Evolutionary conservation across 2,329 filamentous ascomycete genomes (phyloP).

Genomic region (Penicillium sp.): DNA sequence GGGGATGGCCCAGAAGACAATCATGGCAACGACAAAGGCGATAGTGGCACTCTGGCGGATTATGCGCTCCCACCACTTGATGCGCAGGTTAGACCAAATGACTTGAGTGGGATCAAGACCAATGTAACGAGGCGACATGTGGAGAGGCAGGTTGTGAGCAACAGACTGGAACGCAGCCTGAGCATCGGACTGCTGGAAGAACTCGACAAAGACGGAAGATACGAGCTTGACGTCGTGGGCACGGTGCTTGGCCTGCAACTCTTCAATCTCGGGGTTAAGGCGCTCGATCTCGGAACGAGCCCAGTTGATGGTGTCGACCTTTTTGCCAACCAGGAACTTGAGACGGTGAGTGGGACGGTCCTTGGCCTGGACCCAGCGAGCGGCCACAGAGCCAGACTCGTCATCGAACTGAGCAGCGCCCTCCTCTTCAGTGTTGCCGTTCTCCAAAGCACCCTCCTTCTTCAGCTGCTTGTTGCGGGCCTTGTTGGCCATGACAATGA

Average conservation of each 20-base stretch:
- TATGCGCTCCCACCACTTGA: conserved; percentile 84
- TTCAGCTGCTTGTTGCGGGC: conserved; percentile 69
- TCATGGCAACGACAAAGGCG: conserved; percentile 72
- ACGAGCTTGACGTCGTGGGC: conserved; percentile 66
- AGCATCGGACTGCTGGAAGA: conserved; percentile 76
- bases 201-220: conserved; percentile 88
- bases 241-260: conserved; percentile 67
- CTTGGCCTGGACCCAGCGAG: conserved; percentile 72
- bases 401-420: conserved; percentile 58
- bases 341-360: conserved; percentile 76
- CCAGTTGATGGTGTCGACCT: conserved; percentile 95
- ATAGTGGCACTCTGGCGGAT: conserved; percentile 69
- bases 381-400: conserved; percentile 71
- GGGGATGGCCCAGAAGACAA: conserved; percentile 83
- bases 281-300: conserved; percentile 75
- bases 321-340: conserved; percentile 74
- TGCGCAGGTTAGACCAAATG: conserved; percentile 81
- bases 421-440: conserved; percentile 40
- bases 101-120: conserved; percentile 79
- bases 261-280: conserved; percentile 70
- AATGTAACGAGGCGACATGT: conserved; percentile 83
- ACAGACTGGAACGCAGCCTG: conserved; percentile 85
- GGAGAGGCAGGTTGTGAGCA: conserved; percentile 81
- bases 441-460: conserved; percentile 52
- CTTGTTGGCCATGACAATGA: conserved; percentile 77